Evolutionary conservation across 805 yeast species (phyloP), one percentile per base, ranked within the genome.

Genomic region (Lipomyces kockii): DNA sequence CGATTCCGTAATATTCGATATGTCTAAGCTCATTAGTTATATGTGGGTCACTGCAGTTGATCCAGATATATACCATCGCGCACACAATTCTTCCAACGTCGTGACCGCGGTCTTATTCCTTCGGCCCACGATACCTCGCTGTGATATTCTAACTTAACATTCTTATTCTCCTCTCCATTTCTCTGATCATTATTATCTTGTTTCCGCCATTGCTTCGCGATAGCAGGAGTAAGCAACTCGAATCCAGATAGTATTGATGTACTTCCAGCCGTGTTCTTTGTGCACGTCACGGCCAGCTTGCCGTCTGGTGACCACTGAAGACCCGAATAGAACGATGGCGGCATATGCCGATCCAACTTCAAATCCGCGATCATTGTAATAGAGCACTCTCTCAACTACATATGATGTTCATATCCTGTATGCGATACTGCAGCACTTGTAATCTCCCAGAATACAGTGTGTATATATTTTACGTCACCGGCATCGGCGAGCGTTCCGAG

Each of bases 291-390:
- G 8, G 63, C 65, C n/a, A 68, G 49, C 8, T 59, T 12, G 20
- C 71, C 71, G 20, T 68, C 71, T 6, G 64, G 60, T 20, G 71
- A 68, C 63, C 64, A 62, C 43, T 32, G 51, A 12, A 61, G 14
- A 55, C 62, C 62, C 53, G 55, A 55, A 54, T 29, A 49, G 52
- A 55, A 54, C 22, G 69, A 39, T 12, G 68, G 34, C 37, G 71
- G 61, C 37, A 32, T 22, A 58, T 58, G 60, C 63, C 58, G 22
- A 25, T 43, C 63, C 22, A 68, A 53, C 43, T 39, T 62, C 8
- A 68, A 37, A 49, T 68, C 71, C 7, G 65, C 34, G 20, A 62
- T 58, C 71, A 68, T 68, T 25, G 17, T 7, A 34, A 17, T 25
- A 6, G 49, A 17, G 8, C 3, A 43, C 22, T 2, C 49, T n/a